Percentiles rank a stretch among this genome's conserved stretches.
phyloP scores from a whole-genome alignment of 1,139 yeast genomes.

The Yamadazyma epiphylla region DNA sequence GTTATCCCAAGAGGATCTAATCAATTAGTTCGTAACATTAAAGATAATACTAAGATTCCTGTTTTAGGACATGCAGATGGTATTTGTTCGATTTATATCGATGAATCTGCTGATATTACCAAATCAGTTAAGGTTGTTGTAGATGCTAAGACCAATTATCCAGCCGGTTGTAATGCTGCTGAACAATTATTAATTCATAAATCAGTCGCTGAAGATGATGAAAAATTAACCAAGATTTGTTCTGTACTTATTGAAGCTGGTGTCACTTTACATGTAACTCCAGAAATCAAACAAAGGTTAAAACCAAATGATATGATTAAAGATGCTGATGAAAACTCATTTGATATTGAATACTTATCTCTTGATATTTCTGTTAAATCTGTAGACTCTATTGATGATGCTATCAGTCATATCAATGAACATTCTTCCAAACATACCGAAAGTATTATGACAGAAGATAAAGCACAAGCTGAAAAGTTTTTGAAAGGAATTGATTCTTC shows the following conservation, averaged over 20 bases:
- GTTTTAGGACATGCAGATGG: conserved; percentile 99
- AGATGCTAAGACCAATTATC: conserved; percentile 93
- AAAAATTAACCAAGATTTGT: conserved; percentile 41
- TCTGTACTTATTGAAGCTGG: conserved; percentile 54
- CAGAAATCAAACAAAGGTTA: conserved; percentile 38
- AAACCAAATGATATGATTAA: conserved; percentile 13
- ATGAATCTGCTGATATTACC: conserved; percentile 65
- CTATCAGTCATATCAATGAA: conserved; percentile 76
- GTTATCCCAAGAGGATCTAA: conserved; percentile 98
- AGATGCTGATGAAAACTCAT: conserved; percentile 55
- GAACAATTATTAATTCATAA: conserved; percentile 77
- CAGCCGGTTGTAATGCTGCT: conserved; percentile 97
- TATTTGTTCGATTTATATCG: conserved; percentile 83
- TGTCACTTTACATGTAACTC: conserved; percentile 68
- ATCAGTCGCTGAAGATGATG: conserved; percentile 31
- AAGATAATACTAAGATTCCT: conserved; percentile 86
- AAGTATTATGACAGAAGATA: conserved; percentile 75
- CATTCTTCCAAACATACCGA: conserved; percentile 98
- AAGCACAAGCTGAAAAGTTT: conserved; percentile 68
- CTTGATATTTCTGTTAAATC: conserved; percentile 74
- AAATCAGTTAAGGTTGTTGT: conserved; percentile 74
- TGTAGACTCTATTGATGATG: conserved; percentile 58
- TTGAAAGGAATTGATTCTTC: conserved; percentile 88
- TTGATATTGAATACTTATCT: conserved; percentile 78
- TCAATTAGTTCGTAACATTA: conserved; percentile 80